These are phyloP conservation scores for Puccinellia tenuiflora DNA, from an alignment of 176 grass and related monocot species.

Conservation along the genomic window DNA sequence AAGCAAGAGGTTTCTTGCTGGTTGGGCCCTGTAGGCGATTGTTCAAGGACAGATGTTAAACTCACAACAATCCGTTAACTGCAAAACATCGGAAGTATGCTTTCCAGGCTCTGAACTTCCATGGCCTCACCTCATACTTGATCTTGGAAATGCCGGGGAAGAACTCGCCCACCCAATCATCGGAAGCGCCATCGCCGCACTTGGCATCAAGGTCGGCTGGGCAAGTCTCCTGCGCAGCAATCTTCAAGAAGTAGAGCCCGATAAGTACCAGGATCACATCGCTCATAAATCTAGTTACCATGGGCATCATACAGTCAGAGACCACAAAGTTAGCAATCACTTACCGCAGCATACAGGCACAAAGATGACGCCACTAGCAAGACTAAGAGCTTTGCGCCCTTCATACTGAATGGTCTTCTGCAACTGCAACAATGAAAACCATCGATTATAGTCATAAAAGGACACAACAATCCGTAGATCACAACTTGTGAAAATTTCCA, in stretches of 20 bases:
- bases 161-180: constrained; percentile 75
- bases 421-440: neutral
- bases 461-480: neutral
- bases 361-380: constrained; percentile 27
- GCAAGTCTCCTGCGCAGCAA: constrained; percentile 44
- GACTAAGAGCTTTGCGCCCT: constrained; percentile 21
- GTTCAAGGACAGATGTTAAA: neutral
- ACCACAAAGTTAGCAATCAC: neutral
- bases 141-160: constrained; percentile 74
- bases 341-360: constrained; percentile 36
- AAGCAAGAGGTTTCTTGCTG: constrained; percentile 82
- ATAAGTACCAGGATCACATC: neutral
- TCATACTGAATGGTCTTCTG: constrained; percentile 32
- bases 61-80: no score
- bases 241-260: constrained; percentile 17
- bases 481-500: neutral
- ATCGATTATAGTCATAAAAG: neutral
- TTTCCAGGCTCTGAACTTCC: neutral
- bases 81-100: neutral
- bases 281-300: neutral
- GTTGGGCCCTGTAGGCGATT: constrained; percentile 46
- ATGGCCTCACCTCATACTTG: constrained; percentile 70
- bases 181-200: constrained; percentile 38
- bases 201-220: constrained; percentile 50
- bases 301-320: neutral